These are phyloP conservation scores for Echinochloa phyllopogon DNA, from an alignment of 176 grass and related monocot genomes.

Conservation along the genomic window DNA sequence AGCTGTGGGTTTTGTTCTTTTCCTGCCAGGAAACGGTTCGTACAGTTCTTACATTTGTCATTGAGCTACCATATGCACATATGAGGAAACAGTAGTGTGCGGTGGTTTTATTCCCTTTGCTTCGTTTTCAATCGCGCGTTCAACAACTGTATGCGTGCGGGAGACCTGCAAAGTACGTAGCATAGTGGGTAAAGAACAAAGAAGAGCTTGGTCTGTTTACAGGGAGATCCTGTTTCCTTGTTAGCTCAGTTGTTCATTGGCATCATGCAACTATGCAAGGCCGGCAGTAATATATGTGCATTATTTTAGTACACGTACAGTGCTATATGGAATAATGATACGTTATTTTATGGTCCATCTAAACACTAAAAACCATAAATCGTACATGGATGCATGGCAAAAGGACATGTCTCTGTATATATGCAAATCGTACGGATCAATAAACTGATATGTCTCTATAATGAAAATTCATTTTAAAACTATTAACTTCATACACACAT, in stretches of 20 bases:
- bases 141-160: background rate
- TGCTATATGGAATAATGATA: background rate
- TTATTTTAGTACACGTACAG: background rate
- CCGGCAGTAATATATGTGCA: background rate
- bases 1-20: constrained; percentile 46
- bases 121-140: background rate
- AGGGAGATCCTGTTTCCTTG: constrained; percentile 8
- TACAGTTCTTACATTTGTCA: constrained; percentile 32
- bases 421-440: background rate
- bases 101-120: constrained; percentile 44
- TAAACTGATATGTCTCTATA: background rate
- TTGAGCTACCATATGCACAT: constrained; percentile 31
- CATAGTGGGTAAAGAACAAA: constrained; percentile 18
- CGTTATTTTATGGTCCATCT: constrained; percentile 47
- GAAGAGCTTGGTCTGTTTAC: background rate
- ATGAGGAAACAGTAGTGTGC: constrained; percentile 19
- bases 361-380: background rate
- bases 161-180: constrained; percentile 7
- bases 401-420: background rate
- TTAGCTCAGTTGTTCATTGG: background rate
- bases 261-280: background rate
- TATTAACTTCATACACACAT: background rate
- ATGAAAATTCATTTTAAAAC: background rate
- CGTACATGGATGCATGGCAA: background rate
- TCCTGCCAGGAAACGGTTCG: constrained; percentile 35